Base-by-base conservation (phyloP, 306 rosid species). In the Pterocarpus santalinus region DNA sequence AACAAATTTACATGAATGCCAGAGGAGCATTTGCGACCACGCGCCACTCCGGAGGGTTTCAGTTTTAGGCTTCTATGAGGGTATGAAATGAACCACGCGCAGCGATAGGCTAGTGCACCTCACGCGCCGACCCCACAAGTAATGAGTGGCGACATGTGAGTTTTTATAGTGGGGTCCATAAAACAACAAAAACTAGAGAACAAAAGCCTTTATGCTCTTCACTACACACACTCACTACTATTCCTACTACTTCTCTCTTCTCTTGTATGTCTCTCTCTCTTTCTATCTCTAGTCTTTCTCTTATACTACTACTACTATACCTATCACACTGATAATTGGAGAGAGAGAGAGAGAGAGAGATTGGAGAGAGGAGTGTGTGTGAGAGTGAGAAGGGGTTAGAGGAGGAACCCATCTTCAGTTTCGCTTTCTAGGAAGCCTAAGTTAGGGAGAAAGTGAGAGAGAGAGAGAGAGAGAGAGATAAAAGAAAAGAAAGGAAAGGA, bases 261-360 rank as follows among this genome's bases (percentile, higher is more conserved):
- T 55, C 14, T 55, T 5, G 58, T 30, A 5, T 53, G 2, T 49
- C 9, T 2, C 55, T 32, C 39, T 75, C 77, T 5, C 34, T 9
- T 35, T 57, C 32, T 34, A 60, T 32, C 35, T 30, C 14, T 2
- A 41, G 0, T 38, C 32, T 41, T 9, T 9, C 5, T 36, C 71
- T 15, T 0, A 5, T n/a, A 13, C 5, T 7, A 66, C 73, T 67
- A 22, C 73, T 69, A 6, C 78, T 74, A 46, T 22, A 64, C 53
- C 84, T 80, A 68, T 68, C 56, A 76, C 61, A 41, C 84, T 81
- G 87, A 88, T 93, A 78, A 91, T 93, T 92, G 89, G 93, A 81
- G 98, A 87, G 94, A 91, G 92, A 86, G 13, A 91, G 92, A 86
- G 13, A 60, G 83, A 85, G 33, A 62, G 90, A 79, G 95, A 78